Base-by-base conservation (phyloP, 2,329 filamentous ascomycete species). In the Aspergillus proliferans region DNA sequence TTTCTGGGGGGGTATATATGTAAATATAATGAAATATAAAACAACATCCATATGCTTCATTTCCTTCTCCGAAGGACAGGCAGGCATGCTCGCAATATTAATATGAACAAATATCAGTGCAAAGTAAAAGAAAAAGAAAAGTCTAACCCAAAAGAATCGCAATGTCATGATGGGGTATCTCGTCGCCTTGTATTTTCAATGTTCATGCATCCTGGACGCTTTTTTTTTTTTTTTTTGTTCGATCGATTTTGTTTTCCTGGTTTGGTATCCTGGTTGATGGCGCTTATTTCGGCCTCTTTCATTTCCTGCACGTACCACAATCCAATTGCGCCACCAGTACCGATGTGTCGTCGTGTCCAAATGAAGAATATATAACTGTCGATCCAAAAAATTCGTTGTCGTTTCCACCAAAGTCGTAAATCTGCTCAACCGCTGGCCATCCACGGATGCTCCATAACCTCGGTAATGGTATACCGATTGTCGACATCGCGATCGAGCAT, bases 401-500 rank as follows among this genome's bases (percentile, higher is more conserved):
- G 26, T 30, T 9, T 30, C 12, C 3, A 30, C 12, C 26, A 3
- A 30, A 30, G 4, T 30, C 26, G 26, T 30, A 12, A 12, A 30
- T 12, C 26, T 12, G 10, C 26, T 30, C 10, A 65, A 28, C 50
- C 54, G 47, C 59, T 61, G 8, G 49, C 54, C 66, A 75, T 70
- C 93, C 93, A 98, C n/a, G 86, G 83, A 70, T 97, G 92, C 47
- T 88, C 82, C 49, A 95, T 73, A 15, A 98, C 91, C 66, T 91
- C 84, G 51, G 86, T 84, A 60, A 97, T 97, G n/a, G 85, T 86
- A 59, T 89, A 84, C 49, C 93, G 78, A 62, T 86, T 79, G 57
- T 86, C 82, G 8, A 97, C 88, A 65, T 97, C 86, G 36, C 93
- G 84, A 67, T 97, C 84, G 24, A 98, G 82, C 93, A 98, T 97